Evolutionary conservation across 345 rosid species (phyloP), one percentile per base, ranked within the genome.

Genomic region (Rhizophora apiculata): DNA sequence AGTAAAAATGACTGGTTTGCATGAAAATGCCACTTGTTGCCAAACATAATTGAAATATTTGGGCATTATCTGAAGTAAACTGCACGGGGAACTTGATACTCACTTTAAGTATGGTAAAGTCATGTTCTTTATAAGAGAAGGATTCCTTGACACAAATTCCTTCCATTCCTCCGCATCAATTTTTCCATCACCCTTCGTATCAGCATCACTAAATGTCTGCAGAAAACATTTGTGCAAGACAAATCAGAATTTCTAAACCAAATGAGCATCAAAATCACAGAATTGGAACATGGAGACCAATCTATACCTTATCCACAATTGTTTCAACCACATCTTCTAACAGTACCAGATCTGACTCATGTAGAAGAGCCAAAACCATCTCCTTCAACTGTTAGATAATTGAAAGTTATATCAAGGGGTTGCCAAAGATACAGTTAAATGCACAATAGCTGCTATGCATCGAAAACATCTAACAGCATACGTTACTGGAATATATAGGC

Each of bases 131-230:
- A 91, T 79, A 49, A 95, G 86, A 60, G 96, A 88, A 0, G 99
- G 99, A 68, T 89, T 68, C 79, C 76, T 86, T 10, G 76, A 79
- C 60, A 88, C 96, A 32, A 88, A 89, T 32, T 86, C 89, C 69
- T 85, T 86, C 99, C 99, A 95, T 72, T 95, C 99, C 73, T 88
- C 96, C 36, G 43, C 54, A 71, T 95, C 97, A 6, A 95, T 95
- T 81, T 71, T 95, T 29, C 93, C 97, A 55, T 92, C 96, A 5
- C 85, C 85, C 62, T 85, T 84, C 18, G 54, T 64, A 70, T 95
- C 96, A 30, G 96, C 99, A 34, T 89, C 89, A 1, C 43, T 37
- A 60, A 88, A 91, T 11, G 96, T 87, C 99, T 95, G 74, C 26
- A 43, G 16, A 43, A 43, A 43, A 43, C 49, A 43, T 21, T 24